Evolutionary conservation across 208 protist species (phyloP).

Genomic region (Trichomonas gallinae): DNA sequence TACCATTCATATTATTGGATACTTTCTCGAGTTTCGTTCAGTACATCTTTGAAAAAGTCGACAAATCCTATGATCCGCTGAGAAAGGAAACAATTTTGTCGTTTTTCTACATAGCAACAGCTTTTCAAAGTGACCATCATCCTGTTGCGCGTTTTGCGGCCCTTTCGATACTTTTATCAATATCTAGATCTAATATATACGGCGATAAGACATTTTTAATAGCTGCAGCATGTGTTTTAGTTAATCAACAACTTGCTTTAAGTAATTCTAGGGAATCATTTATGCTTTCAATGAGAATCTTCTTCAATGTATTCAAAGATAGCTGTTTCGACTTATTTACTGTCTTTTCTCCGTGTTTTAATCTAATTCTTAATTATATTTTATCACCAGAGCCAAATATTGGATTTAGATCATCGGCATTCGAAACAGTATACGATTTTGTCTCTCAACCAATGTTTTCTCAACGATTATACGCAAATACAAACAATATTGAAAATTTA

Average conservation of each 20-base stretch:
- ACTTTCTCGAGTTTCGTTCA: neutral
- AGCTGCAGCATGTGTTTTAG: neutral
- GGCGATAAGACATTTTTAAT: neutral
- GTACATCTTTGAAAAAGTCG: neutral
- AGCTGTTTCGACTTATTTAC: neutral
- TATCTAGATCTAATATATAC: neutral
- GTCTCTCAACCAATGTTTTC: neutral
- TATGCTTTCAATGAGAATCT: neutral
- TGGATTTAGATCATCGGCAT: neutral
- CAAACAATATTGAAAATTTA: neutral
- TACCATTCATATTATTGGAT: neutral
- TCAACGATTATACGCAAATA: neutral
- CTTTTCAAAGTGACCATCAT: neutral
- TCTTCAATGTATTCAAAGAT: neutral
- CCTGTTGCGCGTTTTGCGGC: neutral
- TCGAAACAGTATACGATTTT: conserved; percentile 14
- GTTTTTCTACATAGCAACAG: neutral
- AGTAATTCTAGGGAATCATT: neutral
- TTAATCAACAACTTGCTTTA: neutral
- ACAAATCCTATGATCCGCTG: neutral
- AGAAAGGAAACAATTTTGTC: neutral
- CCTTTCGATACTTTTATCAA: neutral
- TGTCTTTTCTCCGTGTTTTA: neutral
- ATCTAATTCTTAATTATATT: neutral
- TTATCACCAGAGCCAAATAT: neutral